A percentile compares a stretch with the other conserved stretches of the same genome.
Evolutionary conservation across 768 basidiomycete genomes (phyloP).

Genomic region (Mycena galericulata): DNA sequence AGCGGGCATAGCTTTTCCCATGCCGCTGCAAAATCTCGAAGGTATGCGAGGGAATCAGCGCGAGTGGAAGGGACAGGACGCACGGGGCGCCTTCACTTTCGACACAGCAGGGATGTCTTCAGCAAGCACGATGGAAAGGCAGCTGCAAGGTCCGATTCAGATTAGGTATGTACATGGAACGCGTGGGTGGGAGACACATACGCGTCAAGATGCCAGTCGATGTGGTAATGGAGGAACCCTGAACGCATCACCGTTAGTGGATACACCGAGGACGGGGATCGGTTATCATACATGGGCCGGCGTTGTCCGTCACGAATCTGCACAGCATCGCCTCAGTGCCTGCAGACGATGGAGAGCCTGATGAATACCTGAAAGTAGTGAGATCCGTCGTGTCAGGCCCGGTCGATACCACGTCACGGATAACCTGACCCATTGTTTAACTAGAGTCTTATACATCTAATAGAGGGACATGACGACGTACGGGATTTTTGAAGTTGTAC

Average conservation of each 20-base stretch:
- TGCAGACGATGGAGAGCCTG: too few species aligned
- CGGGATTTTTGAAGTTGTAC: slow-evolving; percentile 60
- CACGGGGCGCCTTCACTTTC: too few species aligned
- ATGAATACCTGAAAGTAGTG: neutral
- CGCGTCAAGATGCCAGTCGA: slow-evolving; percentile 53
- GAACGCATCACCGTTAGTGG: neutral
- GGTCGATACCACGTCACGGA: slow-evolving; percentile 58
- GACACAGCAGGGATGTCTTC: slow-evolving; percentile 43
- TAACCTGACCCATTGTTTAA: neutral
- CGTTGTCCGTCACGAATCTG: slow-evolving; percentile 54
- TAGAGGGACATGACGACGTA: slow-evolving; percentile 7
- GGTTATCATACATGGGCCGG: slow-evolving; percentile 41
- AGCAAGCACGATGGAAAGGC: slow-evolving; percentile 54
- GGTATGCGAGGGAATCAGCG: too few species aligned
- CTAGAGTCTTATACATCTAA: too few species aligned
- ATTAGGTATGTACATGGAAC: slow-evolving; percentile 7
- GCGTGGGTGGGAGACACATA: slow-evolving; percentile 25
- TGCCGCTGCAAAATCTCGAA: neutral
- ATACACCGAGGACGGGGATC: too few species aligned
- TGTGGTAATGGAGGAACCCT: slow-evolving; percentile 48
- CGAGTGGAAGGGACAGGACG: too few species aligned
- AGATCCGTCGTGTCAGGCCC: too few species aligned
- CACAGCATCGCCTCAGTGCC: neutral
- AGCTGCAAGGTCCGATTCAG: slow-evolving; percentile 39
- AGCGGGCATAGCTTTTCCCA: slow-evolving; percentile 38